Conservation (phyloP, 2,329 filamentous ascomycete species). For the Plectosphaerella sp. region DNA sequence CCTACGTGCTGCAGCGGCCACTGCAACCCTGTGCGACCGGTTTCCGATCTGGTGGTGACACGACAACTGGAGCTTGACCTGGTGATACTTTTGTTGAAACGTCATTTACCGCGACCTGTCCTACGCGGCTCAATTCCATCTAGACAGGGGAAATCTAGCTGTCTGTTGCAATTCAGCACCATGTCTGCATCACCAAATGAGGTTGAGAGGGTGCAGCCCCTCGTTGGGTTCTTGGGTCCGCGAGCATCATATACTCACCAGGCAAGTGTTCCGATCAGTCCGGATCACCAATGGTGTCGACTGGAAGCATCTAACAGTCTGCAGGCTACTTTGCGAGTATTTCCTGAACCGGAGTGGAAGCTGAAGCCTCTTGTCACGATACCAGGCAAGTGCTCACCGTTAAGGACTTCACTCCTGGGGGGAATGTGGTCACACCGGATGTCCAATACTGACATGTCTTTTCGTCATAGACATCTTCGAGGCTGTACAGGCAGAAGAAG, state of each 20-base stretch:
- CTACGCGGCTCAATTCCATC: too few relatives aligned
- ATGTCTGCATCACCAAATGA: background rate
- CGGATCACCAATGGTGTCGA: slow-evolving; percentile 2
- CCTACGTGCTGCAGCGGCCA: background rate
- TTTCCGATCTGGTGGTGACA: background rate
- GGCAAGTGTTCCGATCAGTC: slow-evolving; percentile 24
- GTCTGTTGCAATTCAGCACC: background rate
- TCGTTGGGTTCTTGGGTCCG: slow-evolving; percentile 46
- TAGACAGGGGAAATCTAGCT: too few relatives aligned
- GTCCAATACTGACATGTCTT: background rate
- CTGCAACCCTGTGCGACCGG: background rate
- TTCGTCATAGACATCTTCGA: slow-evolving; percentile 67
- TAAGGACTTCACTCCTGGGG: background rate
- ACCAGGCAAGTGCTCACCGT: slow-evolving; percentile 27
- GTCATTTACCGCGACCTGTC: too few relatives aligned
- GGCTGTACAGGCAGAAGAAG: slow-evolving; percentile 63
- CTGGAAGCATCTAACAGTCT: slow-evolving; percentile 13
- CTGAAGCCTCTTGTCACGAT: slow-evolving; percentile 49
- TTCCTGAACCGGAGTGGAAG: slow-evolving; percentile 42
- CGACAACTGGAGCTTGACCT: too few relatives aligned
- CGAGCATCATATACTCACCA: slow-evolving; percentile 47
- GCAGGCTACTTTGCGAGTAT: slow-evolving; percentile 42
- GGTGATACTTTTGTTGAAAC: too few relatives aligned
- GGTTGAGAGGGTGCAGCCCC: slow-evolving; percentile 22
- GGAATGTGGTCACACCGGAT: background rate